Conservation (phyloP, 2,329 filamentous ascomycete species). For the Curvularia lunata region DNA sequence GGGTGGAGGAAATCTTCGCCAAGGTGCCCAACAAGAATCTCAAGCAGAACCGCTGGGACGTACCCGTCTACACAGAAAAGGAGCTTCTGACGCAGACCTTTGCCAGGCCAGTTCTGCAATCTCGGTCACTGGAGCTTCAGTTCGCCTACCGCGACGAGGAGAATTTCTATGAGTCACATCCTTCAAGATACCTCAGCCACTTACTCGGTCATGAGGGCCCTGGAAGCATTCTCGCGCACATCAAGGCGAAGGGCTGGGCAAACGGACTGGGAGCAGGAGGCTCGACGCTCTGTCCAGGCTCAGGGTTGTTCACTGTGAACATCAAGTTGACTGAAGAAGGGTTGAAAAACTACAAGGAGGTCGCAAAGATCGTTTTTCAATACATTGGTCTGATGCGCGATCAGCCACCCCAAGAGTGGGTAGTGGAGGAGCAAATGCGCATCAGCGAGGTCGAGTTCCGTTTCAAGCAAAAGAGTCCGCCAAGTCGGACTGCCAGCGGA, state of each 20-base stretch:
- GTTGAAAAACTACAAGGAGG: conserved; percentile 78
- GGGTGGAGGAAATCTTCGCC: conserved; percentile 84
- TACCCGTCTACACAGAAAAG: conserved; percentile 64
- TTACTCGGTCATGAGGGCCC: conserved; percentile 92
- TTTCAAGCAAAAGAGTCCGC: conserved; percentile 90
- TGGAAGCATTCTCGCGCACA: conserved; percentile 86
- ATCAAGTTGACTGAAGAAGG: conserved; percentile 85
- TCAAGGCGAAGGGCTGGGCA: conserved; percentile 90
- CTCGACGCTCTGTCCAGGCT: conserved; percentile 77
- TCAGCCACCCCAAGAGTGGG: conserved; percentile 84
- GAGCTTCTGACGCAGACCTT: conserved; percentile 76
- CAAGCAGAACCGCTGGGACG: conserved; percentile 70
- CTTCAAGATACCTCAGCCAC: conserved; percentile 84
- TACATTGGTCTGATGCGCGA: conserved; percentile 89
- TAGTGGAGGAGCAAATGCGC: conserved; percentile 88
- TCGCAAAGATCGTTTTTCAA: conserved; percentile 84
- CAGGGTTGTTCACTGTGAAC: conserved; percentile 79
- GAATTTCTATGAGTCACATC: conserved; percentile 76
- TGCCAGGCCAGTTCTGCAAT: conserved; percentile 91
- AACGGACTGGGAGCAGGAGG: conserved; percentile 81
- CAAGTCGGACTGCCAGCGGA: conserved; percentile 85
- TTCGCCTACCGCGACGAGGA: conserved; percentile 91
- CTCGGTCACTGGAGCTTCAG: conserved; percentile 75
- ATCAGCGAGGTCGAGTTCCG: conserved; percentile 94
- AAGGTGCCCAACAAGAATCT: conserved; percentile 82